These are phyloP conservation scores for Adansonia rubrostipa DNA, from an alignment of 441 rosid genomes.

Conservation along the genomic window DNA sequence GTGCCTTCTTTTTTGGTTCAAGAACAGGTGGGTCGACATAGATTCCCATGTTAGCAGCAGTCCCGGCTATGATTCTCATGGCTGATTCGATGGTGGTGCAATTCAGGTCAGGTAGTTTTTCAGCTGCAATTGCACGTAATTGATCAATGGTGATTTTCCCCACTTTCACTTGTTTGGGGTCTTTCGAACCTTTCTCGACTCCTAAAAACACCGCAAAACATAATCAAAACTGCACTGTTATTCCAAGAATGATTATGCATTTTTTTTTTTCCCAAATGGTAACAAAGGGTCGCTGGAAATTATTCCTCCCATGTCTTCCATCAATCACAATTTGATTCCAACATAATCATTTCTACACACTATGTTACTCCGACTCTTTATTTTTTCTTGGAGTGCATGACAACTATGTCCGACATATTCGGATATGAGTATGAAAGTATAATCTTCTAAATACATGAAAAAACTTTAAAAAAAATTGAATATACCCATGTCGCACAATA, in stretches of 20 bases:
- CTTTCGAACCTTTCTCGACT: slow-evolving; percentile 87
- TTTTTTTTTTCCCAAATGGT: not conserved
- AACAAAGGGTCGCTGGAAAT: not conserved
- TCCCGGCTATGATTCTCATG: slow-evolving; percentile 91
- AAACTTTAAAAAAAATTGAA: no score
- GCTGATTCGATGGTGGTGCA: slow-evolving; percentile 81
- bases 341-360: not conserved
- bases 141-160: slow-evolving; percentile 84
- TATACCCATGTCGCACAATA: no score
- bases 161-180: slow-evolving; percentile 71
- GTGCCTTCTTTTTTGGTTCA: slow-evolving; percentile 68
- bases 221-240: not conserved
- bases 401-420: no score
- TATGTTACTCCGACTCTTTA: no score
- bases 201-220: slow-evolving; percentile 41
- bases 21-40: slow-evolving; percentile 89
- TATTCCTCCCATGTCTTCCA: not conserved
- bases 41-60: slow-evolving; percentile 96
- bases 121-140: slow-evolving; percentile 67
- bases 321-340: not conserved
- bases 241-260: not conserved
- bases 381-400: no score
- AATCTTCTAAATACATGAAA: no score
- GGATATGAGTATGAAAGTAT: no score
- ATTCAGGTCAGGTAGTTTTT: slow-evolving; percentile 87